A percentile compares a stretch with the other conserved stretches of the same genome.
phyloP scores from a whole-genome alignment of 2,329 filamentous ascomycete species.

The Exophiala sp. region DNA sequence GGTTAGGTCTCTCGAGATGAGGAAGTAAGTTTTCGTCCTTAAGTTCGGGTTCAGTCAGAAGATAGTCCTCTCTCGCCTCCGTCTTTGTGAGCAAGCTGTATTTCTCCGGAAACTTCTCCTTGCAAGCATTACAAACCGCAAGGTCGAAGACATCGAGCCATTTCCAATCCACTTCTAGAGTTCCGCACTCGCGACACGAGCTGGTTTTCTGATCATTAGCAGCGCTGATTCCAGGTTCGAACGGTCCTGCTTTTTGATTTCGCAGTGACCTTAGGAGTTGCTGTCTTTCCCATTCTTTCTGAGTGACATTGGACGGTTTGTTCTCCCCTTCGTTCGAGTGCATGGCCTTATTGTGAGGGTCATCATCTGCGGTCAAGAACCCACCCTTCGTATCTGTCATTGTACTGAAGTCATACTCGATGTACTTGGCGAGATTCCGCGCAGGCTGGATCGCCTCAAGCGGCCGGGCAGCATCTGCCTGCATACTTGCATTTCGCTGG shows the following conservation, averaged over 20 bases:
- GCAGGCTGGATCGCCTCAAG: conserved; percentile 65
- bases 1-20: conserved; percentile 84
- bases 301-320: conserved; percentile 82
- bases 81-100: conserved; percentile 96
- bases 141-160: conserved; percentile 83
- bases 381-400: conserved; percentile 98
- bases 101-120: conserved; percentile 84
- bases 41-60: conserved; percentile 92
- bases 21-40: conserved; percentile 82
- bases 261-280: conserved; percentile 71
- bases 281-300: conserved; percentile 85
- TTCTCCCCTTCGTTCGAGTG: conserved; percentile 57
- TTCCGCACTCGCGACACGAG: conserved; percentile 78
- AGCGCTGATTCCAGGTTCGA: conserved; percentile 82
- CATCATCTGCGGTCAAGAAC: conserved; percentile 85
- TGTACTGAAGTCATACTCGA: conserved; percentile 96
- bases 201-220: conserved; percentile 62
- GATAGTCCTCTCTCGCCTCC: conserved; percentile 90
- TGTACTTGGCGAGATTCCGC: conserved; percentile 85
- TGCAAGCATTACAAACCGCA: conserved; percentile 76
- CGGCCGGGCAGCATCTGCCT: conserved; percentile 34
- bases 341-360: conserved; percentile 80
- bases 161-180: conserved; percentile 86
- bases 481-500: conserved; percentile 63
- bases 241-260: conserved; percentile 73